Base-by-base conservation (phyloP, 2,329 filamentous ascomycete genomes). In the Thielaviopsis ethacetica region DNA sequence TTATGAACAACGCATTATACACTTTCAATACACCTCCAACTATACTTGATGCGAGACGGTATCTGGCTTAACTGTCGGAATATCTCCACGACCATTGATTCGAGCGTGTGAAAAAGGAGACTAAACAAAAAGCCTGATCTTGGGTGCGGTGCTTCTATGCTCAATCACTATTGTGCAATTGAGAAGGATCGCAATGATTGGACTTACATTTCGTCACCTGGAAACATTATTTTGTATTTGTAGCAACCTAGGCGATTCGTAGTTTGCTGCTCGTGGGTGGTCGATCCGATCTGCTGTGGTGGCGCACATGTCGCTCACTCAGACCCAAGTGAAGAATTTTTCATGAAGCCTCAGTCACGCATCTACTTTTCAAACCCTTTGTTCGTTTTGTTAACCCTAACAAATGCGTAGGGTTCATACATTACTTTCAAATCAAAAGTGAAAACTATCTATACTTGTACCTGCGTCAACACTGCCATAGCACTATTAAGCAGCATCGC, bases 111-210 rank as follows among this genome's bases (percentile, higher is more conserved):
- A 75, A 72, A 74, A 78, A 73, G 76, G 71, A 78, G 76, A 78
- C 68, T 63, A 74, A 76, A 73, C 56, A 47, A 38, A 70, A 66
- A 75, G 76, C 72, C 73, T 75, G 77, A 77, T 78, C 76, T 78
- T 78, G 76, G 76, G 76, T 78, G 76, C 76, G 76, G 74, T 78
- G 76, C 72, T 77, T 71, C 71, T 70, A 74, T 71, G 67, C 69
- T 67, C 65, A 67, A 51, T 34, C 30, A 34, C 30, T 34, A 53
- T 21, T 61, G 65, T 67, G 70, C 67, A 67, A 58, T 69, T 78
- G 76, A 71, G 74, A 70, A 75, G 76, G 76, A 78, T 73, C 76
- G 76, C 76, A 78, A 78, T 78, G 76, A 78, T 78, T 78, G 76
- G 77, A 66, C 76, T 75, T 72, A 78, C 76, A 78, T 76, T 57